Evolutionary conservation across 805 yeast species (phyloP), one percentile per base, ranked within the genome.

Genomic region (Maudiozyma pseudohumilis): DNA sequence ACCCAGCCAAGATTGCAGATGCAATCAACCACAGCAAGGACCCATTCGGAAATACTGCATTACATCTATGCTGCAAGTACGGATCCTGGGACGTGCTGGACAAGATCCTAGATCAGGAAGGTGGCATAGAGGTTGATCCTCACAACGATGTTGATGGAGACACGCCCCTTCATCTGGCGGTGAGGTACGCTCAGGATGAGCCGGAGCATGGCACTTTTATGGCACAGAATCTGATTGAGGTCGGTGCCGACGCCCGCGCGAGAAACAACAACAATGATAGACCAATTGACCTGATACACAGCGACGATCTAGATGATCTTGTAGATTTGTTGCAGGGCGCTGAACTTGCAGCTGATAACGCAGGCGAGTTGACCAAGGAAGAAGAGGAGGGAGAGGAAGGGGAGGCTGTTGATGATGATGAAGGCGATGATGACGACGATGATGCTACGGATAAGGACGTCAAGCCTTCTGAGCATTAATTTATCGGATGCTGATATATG

Each of bases 61-160:
- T 89, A 29, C 97, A 89, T 61, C 60, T 92, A 24, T 82, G 94
- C 25, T 81, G 92, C 28, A 70, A 70, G 41, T 70, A 77, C 47
- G 98, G 97, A 3, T 75, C 84, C 38, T 84, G 80, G 72, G 96
- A 87, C 50, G 82, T 82, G 25, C 66, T 92, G 53, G 96, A 89
- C 55, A 62, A 70, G 35, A 64, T 89, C 15, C 66, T 89, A 42
- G 96, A 89, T 57, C 78, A 80, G 38, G 94, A 84, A 42, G 61
- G 59, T 21, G 95, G 92, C 2, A 87, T 88, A 15, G 95, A 88
- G 47, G 77, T 88, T 22, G 95, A 92, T 57, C 92, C 95, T 11
- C 55, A 61, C 29, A 82, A 82, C 57, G 69, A 26, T 13, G 40
- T 71, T 21, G 80, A 80, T 36, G 88, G 87, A 27, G 88, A 84